Evolutionary conservation across 225 moss, liverwort and hornwort genomes (phyloP).

Genomic region (Pseudoscleropodium purum): DNA sequence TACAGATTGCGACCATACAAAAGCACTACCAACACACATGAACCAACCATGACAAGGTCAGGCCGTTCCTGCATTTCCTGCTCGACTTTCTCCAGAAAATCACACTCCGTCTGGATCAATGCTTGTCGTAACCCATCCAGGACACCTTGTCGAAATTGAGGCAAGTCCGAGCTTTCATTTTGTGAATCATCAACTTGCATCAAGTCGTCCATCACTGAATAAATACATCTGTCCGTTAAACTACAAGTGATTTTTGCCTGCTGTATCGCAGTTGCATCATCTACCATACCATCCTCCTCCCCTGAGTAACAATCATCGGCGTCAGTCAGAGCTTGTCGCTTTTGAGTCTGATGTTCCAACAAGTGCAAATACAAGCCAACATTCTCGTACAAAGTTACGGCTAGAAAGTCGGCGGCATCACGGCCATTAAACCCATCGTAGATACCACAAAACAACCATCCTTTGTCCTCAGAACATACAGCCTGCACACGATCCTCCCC

Average conservation of each 20-base stretch:
- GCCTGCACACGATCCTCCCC: constrained; percentile 97
- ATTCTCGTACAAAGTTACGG: constrained; percentile 70
- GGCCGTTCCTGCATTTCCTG: constrained; percentile 80
- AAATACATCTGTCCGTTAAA: not conserved
- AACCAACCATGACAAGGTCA: constrained; percentile 91
- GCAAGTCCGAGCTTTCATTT: constrained; percentile 3
- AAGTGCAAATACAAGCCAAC: constrained; percentile 53
- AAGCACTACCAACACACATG: constrained; percentile 68
- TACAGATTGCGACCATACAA: constrained; percentile 64
- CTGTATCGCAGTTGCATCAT: not conserved
- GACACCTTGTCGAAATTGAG: constrained; percentile 48
- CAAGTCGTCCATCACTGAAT: not conserved
- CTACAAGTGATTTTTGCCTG: not conserved
- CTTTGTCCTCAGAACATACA: constrained; percentile 84
- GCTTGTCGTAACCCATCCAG: constrained; percentile 56
- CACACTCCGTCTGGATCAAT: constrained; percentile 49
- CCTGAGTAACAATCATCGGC: not conserved
- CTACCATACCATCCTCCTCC: not conserved
- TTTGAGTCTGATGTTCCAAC: constrained; percentile 48
- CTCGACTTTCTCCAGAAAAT: constrained; percentile 68
- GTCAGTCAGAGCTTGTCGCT: constrained; percentile 5
- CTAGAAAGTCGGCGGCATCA: constrained; percentile 75
- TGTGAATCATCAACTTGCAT: not conserved
- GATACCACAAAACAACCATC: constrained; percentile 83
- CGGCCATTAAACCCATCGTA: constrained; percentile 90